Evolutionary conservation across 2,329 filamentous ascomycete genomes (phyloP).

Genomic region (Fusarium sp.): DNA sequence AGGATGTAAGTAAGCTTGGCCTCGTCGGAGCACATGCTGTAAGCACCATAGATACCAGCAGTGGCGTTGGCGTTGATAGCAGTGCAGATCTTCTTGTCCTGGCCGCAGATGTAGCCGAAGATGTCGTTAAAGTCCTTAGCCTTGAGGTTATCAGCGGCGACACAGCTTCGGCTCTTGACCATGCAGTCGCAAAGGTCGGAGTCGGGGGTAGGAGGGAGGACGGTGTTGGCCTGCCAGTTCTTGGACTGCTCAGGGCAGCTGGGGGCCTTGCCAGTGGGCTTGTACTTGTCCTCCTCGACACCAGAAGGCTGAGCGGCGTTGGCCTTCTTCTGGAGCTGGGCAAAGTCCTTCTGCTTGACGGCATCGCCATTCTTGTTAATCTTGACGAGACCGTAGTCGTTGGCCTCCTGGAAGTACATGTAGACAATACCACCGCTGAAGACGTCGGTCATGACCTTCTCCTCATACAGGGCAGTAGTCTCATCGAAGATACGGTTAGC

Average conservation of each 20-base stretch:
- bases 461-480: constrained; percentile 82
- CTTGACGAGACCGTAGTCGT: constrained; percentile 86
- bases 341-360: constrained; percentile 79
- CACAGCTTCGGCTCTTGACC: constrained; percentile 78
- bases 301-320: constrained; percentile 74
- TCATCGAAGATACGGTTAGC: constrained; percentile 85
- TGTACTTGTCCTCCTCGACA: constrained; percentile 77
- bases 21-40: constrained; percentile 78
- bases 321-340: constrained; percentile 77
- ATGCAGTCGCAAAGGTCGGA: constrained; percentile 86
- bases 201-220: constrained; percentile 87
- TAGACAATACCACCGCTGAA: constrained; percentile 98
- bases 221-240: constrained; percentile 73
- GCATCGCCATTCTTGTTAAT: constrained; percentile 68
- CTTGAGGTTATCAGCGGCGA: constrained; percentile 69
- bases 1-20: constrained; percentile 81
- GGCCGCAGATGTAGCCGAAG: constrained; percentile 80
- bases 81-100: constrained; percentile 66
- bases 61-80: constrained; percentile 77
- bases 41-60: constrained; percentile 78
- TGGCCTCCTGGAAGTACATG: constrained; percentile 95
- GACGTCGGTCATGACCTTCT: constrained; percentile 82
- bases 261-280: constrained; percentile 75
- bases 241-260: constrained; percentile 76
- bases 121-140: constrained; percentile 72